These are phyloP conservation scores for Grosmannia serpens DNA, from an alignment of 2,329 filamentous ascomycete species.

Conservation along the genomic window DNA sequence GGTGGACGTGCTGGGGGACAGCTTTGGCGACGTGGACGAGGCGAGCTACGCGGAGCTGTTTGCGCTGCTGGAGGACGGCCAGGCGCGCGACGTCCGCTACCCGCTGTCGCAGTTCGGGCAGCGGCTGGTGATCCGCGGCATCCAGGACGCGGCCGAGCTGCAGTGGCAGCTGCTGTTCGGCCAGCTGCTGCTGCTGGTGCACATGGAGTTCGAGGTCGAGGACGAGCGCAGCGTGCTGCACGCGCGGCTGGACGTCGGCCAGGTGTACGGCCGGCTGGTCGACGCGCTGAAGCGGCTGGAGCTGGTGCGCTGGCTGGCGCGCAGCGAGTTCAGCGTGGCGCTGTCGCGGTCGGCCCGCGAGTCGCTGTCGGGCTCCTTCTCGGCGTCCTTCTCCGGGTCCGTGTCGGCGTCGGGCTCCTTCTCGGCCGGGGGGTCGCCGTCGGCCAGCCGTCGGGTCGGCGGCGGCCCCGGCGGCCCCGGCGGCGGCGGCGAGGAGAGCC, in stretches of 20 bases:
- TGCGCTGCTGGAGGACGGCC: conserved; percentile 32
- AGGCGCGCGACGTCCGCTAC: conserved; percentile 31
- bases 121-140: conserved; percentile 61
- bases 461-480: not conserved
- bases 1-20: conserved; percentile 55
- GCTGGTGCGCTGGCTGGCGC: conserved; percentile 58
- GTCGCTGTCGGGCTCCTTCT: conserved; percentile 10
- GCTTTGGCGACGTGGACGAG: conserved; percentile 46
- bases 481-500: conserved; percentile 25
- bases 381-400: conserved; percentile 10
- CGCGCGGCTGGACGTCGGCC: conserved; percentile 51
- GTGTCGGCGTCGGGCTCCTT: conserved; percentile 1
- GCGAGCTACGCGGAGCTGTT: conserved; percentile 43
- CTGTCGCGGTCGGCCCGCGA: conserved; percentile 16
- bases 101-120: conserved; percentile 66
- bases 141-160: conserved; percentile 65
- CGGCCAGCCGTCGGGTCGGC: conserved; percentile 23
- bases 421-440: conserved; percentile 14
- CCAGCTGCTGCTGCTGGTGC: conserved; percentile 69
- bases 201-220: conserved; percentile 76
- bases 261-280: conserved; percentile 59
- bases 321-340: conserved; percentile 43
- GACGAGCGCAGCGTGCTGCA: conserved; percentile 56
- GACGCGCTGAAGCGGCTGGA: conserved; percentile 62
- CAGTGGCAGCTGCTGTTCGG: conserved; percentile 69